These are phyloP conservation scores for Juglanconis oblonga DNA, from an alignment of 2,329 filamentous ascomycete species.

Conservation along the genomic window DNA sequence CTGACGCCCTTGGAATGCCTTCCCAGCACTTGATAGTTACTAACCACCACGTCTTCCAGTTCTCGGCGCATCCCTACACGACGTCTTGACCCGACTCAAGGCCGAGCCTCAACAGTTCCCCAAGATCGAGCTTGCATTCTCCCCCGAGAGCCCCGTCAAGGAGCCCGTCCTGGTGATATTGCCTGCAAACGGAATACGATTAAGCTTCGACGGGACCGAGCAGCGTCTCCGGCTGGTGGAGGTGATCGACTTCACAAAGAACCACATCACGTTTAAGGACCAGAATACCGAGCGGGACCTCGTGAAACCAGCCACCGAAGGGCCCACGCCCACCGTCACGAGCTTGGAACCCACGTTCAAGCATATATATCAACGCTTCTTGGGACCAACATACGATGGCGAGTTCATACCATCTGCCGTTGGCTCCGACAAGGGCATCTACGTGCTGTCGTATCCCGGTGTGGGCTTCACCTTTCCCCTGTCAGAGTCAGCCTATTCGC, in stretches of 20 bases:
- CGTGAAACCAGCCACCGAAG: slow-evolving; percentile 56
- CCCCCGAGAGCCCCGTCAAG: slow-evolving; percentile 68
- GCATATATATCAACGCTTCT: slow-evolving; percentile 88
- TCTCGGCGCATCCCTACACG: slow-evolving; percentile 87
- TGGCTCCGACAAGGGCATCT: slow-evolving; percentile 63
- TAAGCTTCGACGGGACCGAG: slow-evolving; percentile 91
- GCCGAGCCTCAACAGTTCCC: slow-evolving; percentile 81
- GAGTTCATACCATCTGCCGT: slow-evolving; percentile 74
- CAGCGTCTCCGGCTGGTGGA: slow-evolving; percentile 90
- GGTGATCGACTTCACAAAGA: slow-evolving; percentile 84
- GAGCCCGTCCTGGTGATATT: slow-evolving; percentile 74
- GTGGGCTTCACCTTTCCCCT: slow-evolving; percentile 91
- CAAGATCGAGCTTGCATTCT: slow-evolving; percentile 79
- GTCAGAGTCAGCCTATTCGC: slow-evolving; percentile 69
- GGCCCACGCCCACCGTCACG: slow-evolving; percentile 19
- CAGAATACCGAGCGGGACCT: slow-evolving; percentile 66
- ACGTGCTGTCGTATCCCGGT: slow-evolving; percentile 90
- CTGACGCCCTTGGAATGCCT: background rate
- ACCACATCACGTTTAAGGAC: slow-evolving; percentile 76
- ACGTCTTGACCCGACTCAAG: slow-evolving; percentile 83
- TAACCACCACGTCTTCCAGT: slow-evolving; percentile 45
- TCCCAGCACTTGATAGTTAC: background rate
- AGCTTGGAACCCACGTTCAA: slow-evolving; percentile 71
- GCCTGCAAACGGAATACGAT: slow-evolving; percentile 79
- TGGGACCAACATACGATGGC: slow-evolving; percentile 90